Evolutionary conservation across 345 rosid species (phyloP).

Genomic region (Hirschfeldia incana): DNA sequence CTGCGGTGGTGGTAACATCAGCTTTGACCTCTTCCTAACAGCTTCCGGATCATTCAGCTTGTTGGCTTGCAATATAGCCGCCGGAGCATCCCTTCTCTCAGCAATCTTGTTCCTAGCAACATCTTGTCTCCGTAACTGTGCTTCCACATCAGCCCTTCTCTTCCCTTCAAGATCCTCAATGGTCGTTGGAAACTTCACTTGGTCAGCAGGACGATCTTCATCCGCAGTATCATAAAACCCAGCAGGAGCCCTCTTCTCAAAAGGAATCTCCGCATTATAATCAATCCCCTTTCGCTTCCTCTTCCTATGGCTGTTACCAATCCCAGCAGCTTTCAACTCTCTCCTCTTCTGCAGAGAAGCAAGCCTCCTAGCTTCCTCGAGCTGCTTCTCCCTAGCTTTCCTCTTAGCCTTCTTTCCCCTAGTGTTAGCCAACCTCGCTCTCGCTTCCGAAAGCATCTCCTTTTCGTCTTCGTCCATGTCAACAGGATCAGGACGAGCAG

Average conservation of each 20-base stretch:
- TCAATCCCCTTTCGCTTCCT: slow-evolving; percentile 96
- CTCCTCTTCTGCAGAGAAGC: slow-evolving; percentile 98
- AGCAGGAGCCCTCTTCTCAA: slow-evolving; percentile 95
- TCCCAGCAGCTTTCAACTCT: slow-evolving; percentile 98
- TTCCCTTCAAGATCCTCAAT: slow-evolving; percentile 97
- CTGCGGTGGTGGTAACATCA: slow-evolving; percentile 99
- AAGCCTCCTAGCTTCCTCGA: slow-evolving; percentile 98
- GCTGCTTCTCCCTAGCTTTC: slow-evolving; percentile 98
- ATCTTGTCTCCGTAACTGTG: slow-evolving; percentile 87
- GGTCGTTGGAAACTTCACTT: slow-evolving; percentile 80
- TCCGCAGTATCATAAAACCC: slow-evolving; percentile 87
- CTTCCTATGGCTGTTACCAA: slow-evolving; percentile 76
- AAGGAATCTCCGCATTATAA: slow-evolving; percentile 95
- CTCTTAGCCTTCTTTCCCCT: slow-evolving; percentile 97
- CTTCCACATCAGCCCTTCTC: slow-evolving; percentile 86
- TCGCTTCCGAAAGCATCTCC: slow-evolving; percentile 99
- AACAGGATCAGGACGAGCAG: slow-evolving; percentile 84
- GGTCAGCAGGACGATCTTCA: slow-evolving; percentile 88
- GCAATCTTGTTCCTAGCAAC: slow-evolving; percentile 86
- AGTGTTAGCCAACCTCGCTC: slow-evolving; percentile 96
- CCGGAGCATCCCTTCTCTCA: slow-evolving; percentile 92
- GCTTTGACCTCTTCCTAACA: slow-evolving; percentile 91
- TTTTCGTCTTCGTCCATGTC: slow-evolving; percentile 99
- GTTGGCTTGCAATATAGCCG: slow-evolving; percentile 95
- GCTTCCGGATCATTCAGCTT: slow-evolving; percentile 95